A percentile compares a stretch with the other conserved stretches of the same genome.
Evolutionary conservation across 2,329 filamentous ascomycete species (phyloP).

Genomic region (Calonectria pseudoreteaudii): DNA sequence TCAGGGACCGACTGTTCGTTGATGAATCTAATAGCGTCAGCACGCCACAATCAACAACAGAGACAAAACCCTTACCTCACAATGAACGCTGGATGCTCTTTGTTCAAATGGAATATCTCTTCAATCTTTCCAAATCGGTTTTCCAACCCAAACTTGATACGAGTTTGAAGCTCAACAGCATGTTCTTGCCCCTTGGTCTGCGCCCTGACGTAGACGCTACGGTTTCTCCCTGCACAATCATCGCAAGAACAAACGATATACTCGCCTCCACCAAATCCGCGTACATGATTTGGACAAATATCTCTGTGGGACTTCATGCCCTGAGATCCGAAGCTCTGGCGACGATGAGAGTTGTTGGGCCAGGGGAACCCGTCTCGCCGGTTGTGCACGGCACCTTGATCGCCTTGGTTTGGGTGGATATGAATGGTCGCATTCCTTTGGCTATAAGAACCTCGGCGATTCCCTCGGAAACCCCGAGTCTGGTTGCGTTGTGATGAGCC

Average conservation of each 20-base stretch:
- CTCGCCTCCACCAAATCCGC: slow-evolving; percentile 19
- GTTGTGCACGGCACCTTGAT: slow-evolving; percentile 21
- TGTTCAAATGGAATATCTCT: slow-evolving; percentile 37
- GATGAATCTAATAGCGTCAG: slow-evolving; percentile 38
- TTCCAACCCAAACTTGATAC: slow-evolving; percentile 46
- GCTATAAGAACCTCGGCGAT: slow-evolving; percentile 33
- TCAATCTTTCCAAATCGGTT: slow-evolving; percentile 47
- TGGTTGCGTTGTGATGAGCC: slow-evolving; percentile 28
- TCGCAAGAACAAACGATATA: slow-evolving; percentile 47
- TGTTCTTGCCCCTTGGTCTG: background rate
- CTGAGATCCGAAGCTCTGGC: slow-evolving; percentile 21
- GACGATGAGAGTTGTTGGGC: slow-evolving; percentile 32
- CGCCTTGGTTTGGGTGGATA: slow-evolving; percentile 15
- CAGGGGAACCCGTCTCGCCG: slow-evolving; percentile 29
- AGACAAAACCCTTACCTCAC: slow-evolving; percentile 42
- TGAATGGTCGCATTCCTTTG: slow-evolving; percentile 38
- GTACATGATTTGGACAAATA: slow-evolving; percentile 39
- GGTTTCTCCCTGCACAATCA: slow-evolving; percentile 45
- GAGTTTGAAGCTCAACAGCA: slow-evolving; percentile 38
- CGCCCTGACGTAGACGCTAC: slow-evolving; percentile 45
- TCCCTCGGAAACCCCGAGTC: slow-evolving; percentile 17
- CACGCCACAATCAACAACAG: background rate
- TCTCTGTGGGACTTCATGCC: background rate
- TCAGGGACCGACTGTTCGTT: slow-evolving; percentile 40
- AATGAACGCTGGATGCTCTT: slow-evolving; percentile 36